These are phyloP conservation scores for Scheffersomyces spartinae DNA, from an alignment of 805 yeast genomes.

Conservation along the genomic window DNA sequence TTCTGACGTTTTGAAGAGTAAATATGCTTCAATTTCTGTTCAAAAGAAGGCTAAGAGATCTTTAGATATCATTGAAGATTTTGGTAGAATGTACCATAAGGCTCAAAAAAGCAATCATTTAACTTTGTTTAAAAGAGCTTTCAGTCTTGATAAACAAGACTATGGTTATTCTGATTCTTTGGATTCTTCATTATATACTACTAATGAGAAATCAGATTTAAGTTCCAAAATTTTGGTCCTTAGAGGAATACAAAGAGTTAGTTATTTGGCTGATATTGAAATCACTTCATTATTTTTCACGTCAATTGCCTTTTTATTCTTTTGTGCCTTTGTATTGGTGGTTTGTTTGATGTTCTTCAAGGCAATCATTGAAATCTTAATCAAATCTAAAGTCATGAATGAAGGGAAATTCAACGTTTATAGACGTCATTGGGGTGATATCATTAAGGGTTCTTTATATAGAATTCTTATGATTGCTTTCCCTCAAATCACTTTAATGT, in stretches of 20 bases:
- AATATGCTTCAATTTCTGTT: constrained; percentile 72
- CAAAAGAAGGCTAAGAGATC: constrained; percentile 39
- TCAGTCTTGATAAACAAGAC: constrained; percentile 32
- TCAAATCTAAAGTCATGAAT: constrained; percentile 46
- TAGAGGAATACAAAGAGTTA: constrained; percentile 88
- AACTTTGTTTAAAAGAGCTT: constrained; percentile 15
- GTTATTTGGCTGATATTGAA: constrained; percentile 76
- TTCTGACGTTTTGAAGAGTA: constrained; percentile 59
- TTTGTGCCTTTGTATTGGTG: constrained; percentile 55
- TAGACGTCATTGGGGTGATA: constrained; percentile 72
- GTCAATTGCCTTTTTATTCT: constrained; percentile 70
- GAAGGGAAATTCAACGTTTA: constrained; percentile 62
- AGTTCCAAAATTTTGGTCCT: constrained; percentile 65
- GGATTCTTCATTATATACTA: constrained; percentile 45
- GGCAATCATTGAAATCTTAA: constrained; percentile 52
- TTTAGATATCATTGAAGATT: constrained; percentile 8
- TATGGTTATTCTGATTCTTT: constrained; percentile 32
- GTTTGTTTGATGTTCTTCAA: constrained; percentile 52
- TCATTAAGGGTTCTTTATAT: constrained; percentile 81
- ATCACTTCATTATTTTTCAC: constrained; percentile 80
- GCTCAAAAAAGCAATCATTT: constrained; percentile 5
- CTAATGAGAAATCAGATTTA: constrained; percentile 51
- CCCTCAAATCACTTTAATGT: constrained; percentile 73
- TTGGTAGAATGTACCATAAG: constrained; percentile 5
- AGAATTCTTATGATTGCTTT: constrained; percentile 75